Conservation (phyloP, 805 yeast genomes). For the Candida lessepsii region DNA sequence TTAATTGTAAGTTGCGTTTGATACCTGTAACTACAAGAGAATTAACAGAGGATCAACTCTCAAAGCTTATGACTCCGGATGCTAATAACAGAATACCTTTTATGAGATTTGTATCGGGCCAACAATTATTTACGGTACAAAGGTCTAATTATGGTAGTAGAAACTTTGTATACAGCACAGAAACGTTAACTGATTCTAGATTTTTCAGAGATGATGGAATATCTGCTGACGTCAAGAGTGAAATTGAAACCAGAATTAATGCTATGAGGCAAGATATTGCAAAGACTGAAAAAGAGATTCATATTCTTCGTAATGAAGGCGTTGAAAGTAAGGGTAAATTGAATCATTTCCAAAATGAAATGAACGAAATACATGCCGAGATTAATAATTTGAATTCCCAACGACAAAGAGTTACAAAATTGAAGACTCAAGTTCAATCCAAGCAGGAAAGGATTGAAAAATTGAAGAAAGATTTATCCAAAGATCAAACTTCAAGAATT, state of each 20-base stretch:
- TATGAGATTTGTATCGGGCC: conserved; percentile 60
- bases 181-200: conserved; percentile 28
- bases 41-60: conserved; percentile 40
- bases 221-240: conserved; percentile 19
- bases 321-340: conserved; percentile 30
- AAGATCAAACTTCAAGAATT: conserved; percentile 43
- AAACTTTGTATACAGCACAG: conserved; percentile 48
- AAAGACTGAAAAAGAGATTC: neutral
- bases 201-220: conserved; percentile 35
- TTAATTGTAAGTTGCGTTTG: conserved; percentile 42
- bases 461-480: conserved; percentile 36
- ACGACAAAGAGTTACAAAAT: conserved; percentile 13
- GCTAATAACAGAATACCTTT: conserved; percentile 45
- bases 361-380: conserved; percentile 16
- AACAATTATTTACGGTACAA: conserved; percentile 47
- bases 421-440: conserved; percentile 23
- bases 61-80: conserved; percentile 33
- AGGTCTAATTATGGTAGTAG: conserved; percentile 64
- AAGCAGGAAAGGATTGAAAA: conserved; percentile 27
- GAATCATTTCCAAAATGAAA: conserved; percentile 15
- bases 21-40: conserved; percentile 64
- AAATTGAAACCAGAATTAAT: conserved; percentile 18
- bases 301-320: neutral
- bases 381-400: conserved; percentile 5
- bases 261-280: conserved; percentile 8